Percentiles rank a stretch among this genome's conserved stretches.
Evolutionary conservation across 495 filamentous ascomycete species (phyloP).

Genomic region (Massariosphaeria phaeospora): DNA sequence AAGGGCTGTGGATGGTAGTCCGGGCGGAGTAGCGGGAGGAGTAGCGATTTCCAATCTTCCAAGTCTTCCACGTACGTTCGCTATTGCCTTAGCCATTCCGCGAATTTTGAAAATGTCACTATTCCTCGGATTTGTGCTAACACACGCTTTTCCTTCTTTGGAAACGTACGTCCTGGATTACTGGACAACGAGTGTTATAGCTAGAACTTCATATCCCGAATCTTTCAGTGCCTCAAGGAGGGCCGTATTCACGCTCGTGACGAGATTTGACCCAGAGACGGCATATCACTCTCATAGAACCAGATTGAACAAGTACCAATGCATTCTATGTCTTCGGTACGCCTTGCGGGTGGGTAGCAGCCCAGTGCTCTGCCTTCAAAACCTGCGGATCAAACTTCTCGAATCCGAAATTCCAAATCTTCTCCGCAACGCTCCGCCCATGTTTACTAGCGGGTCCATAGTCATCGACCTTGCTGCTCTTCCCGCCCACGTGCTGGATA

Average conservation of each 20-base stretch:
- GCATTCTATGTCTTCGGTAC: neutral
- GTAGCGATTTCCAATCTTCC: too few species aligned
- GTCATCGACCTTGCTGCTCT: slow-evolving; percentile 38
- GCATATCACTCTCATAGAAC: neutral
- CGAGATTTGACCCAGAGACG: neutral
- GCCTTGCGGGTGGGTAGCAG: neutral
- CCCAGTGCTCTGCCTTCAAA: slow-evolving; percentile 25
- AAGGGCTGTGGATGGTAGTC: too few species aligned
- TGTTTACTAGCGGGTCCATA: slow-evolving; percentile 19
- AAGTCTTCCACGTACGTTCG: too few species aligned
- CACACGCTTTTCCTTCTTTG: too few species aligned
- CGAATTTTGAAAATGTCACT: too few species aligned
- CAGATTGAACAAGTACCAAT: neutral
- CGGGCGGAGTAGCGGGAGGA: too few species aligned
- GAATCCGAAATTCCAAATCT: slow-evolving; percentile 46
- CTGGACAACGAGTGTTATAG: neutral
- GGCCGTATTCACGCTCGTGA: neutral
- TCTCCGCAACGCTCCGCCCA: slow-evolving; percentile 32
- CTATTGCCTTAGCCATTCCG: too few species aligned
- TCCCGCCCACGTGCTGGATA: slow-evolving; percentile 50
- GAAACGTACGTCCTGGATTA: too few species aligned
- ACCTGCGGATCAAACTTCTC: slow-evolving; percentile 32
- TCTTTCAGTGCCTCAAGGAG: neutral
- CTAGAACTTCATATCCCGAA: neutral
- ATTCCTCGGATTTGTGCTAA: too few species aligned